Evolutionary conservation across 2,329 filamentous ascomycete species (phyloP), one percentile per base, ranked within the genome.

Genomic region (Aspergillus amoenus): DNA sequence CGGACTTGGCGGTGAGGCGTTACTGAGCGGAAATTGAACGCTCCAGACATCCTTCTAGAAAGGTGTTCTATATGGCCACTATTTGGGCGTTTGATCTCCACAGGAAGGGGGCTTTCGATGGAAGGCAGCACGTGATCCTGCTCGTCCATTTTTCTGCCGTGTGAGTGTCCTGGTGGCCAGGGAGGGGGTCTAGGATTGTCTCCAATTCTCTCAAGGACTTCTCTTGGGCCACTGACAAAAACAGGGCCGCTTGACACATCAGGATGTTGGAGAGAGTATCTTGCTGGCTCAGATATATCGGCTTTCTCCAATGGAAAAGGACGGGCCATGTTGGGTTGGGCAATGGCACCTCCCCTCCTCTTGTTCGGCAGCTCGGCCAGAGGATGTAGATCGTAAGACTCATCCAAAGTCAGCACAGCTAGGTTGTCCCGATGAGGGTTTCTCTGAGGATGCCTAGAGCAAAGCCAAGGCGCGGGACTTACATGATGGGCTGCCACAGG

Each of bases 81-180:
- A 43, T 66, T 66, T 51, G 61, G 57, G 13, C 59, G 61, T 57
- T 66, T 68, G 56, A 54, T 64, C 41, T 70, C 64, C 49, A 52
- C 24, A 39, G 66, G 52, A 49, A 63, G 56, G 40, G 66, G 64
- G 52, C 49, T 55, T 57, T 76, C 74, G 61, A 76, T 74, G 34
- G 73, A 76, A 15, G 71, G 73, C 13, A 75, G 58, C 46, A 68
- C 66, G 44, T 61, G 66, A 48, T 72, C 68, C 64, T 69, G 70
- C 39, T 61, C 59, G 50, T 62, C 65, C 43, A 60, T 62, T 51
- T 59, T 41, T 44, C 62, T 61, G 51, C 55, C 45, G 47, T 61
- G 60, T 50, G 57, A 59, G 40, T 63, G 52, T 43, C 46, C 56
- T 27, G 60, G 48, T 32, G 57, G 30, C 37, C 62, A 63, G 45